A percentile compares a stretch with the other conserved stretches of the same genome.
phyloP scores from a whole-genome alignment of 371 early-diverging fungal genomes.

The Capniomyces stellatus region DNA sequence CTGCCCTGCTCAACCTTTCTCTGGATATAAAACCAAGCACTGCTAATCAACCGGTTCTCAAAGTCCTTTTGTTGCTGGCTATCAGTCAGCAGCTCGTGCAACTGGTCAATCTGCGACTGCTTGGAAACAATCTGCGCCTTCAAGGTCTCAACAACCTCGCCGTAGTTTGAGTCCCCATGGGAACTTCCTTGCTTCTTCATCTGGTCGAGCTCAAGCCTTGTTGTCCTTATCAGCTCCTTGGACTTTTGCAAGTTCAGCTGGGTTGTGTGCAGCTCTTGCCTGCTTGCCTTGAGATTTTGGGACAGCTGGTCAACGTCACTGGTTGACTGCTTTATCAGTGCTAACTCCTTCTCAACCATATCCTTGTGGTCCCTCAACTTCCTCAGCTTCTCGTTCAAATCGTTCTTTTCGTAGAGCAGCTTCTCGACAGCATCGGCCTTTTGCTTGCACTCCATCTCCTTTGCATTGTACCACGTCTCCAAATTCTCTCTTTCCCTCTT shows the following conservation, averaged over 20 bases:
- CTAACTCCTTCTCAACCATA: slow-evolving; percentile 37
- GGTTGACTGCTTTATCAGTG: slow-evolving; percentile 31
- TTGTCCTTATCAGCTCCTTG: slow-evolving; percentile 27
- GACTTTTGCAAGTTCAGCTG: slow-evolving; percentile 44
- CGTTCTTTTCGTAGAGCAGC: slow-evolving; percentile 42
- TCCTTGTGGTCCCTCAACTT: slow-evolving; percentile 33
- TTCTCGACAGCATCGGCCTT: slow-evolving; percentile 44
- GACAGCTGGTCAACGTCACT: slow-evolving; percentile 13
- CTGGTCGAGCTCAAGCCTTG: slow-evolving; percentile 18
- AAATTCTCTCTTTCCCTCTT: slow-evolving; percentile 26
- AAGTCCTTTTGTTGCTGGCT: slow-evolving; percentile 42
- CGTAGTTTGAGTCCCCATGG: slow-evolving; percentile 19
- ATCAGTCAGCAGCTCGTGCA: slow-evolving; percentile 32
- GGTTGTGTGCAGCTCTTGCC: slow-evolving; percentile 27
- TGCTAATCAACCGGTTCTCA: slow-evolving; percentile 9
- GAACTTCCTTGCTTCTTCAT: slow-evolving; percentile 23
- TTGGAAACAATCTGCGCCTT: slow-evolving; percentile 31
- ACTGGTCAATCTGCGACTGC: slow-evolving; percentile 16
- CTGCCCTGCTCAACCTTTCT: slow-evolving; percentile 33
- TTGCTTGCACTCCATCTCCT: slow-evolving; percentile 39
- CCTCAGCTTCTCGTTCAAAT: slow-evolving; percentile 40
- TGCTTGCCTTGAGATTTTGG: slow-evolving; percentile 22
- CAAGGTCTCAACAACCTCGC: slow-evolving; percentile 52
- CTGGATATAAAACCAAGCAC: slow-evolving; percentile 9
- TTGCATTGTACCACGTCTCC: slow-evolving; percentile 27